Evolutionary conservation across 2,329 filamentous ascomycete species (phyloP).

Genomic region (Madurella fahalii): DNA sequence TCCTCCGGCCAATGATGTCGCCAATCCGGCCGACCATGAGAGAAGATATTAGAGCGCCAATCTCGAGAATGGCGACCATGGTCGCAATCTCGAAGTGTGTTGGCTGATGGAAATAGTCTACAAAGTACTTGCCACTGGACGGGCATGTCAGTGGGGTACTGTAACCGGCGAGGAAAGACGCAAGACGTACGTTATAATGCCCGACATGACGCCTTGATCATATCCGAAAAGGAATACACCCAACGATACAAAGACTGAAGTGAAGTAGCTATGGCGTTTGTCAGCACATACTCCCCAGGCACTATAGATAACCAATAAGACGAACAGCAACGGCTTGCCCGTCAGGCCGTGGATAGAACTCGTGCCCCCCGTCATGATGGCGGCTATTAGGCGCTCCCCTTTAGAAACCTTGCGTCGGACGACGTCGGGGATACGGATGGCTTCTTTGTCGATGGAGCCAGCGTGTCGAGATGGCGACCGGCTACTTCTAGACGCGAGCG

Average conservation of each 20-base stretch:
- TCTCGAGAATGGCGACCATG: conserved; percentile 94
- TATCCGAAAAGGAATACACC: conserved; percentile 88
- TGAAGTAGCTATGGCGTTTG: conserved; percentile 69
- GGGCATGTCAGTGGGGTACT: background rate
- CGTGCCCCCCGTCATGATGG: conserved; percentile 80
- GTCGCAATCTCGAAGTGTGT: conserved; percentile 84
- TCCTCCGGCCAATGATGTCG: conserved; percentile 83
- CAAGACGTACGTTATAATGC: conserved; percentile 57
- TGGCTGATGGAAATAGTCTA: conserved; percentile 87
- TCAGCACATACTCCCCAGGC: conserved; percentile 20
- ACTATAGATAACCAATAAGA: conserved; percentile 12
- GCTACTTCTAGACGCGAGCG: conserved; percentile 37
- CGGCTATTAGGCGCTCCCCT: conserved; percentile 66
- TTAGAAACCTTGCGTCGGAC: conserved; percentile 59
- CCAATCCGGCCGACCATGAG: conserved; percentile 82
- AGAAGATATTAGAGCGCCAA: conserved; percentile 89
- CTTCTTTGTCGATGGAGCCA: conserved; percentile 61
- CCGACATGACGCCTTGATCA: conserved; percentile 86
- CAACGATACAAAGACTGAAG: conserved; percentile 82
- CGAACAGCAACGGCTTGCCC: conserved; percentile 87
- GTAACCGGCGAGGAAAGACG: background rate
- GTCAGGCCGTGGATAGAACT: conserved; percentile 84
- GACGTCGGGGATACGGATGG: conserved; percentile 75
- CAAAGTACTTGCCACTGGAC: conserved; percentile 75
- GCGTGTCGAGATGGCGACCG: conserved; percentile 32